These are phyloP conservation scores for Quambalaria eucalypti DNA, from an alignment of 1,284 basidiomycete species.

Conservation along the genomic window DNA sequence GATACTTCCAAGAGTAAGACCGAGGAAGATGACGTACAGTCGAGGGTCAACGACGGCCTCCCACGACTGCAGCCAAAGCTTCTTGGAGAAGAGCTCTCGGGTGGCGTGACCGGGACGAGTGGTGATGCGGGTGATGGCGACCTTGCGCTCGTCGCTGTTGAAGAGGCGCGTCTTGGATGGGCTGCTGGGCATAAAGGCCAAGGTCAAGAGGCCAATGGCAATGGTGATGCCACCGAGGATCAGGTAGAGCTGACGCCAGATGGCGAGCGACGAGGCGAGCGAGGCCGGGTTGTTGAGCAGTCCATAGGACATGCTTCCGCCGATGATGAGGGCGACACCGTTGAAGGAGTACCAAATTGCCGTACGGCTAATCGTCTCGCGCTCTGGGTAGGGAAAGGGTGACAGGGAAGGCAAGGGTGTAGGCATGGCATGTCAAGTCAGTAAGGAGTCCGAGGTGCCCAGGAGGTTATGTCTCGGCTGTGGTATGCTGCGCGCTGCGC, in stretches of 20 bases:
- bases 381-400: conserved; percentile 24
- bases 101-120: too few relatives aligned
- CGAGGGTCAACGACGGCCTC: background rate
- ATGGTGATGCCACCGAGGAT: conserved; percentile 33
- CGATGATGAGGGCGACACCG: conserved; percentile 36
- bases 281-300: conserved; percentile 19
- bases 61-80: background rate
- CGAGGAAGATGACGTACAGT: background rate
- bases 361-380: conserved; percentile 25
- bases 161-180: background rate
- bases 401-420: background rate
- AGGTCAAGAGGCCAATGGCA: conserved; percentile 13
- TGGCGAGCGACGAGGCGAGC: conserved; percentile 8
- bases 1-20: background rate
- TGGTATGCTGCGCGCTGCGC: too few relatives aligned
- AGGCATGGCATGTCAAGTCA: too few relatives aligned
- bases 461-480: too few relatives aligned
- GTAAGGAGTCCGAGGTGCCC: too few relatives aligned
- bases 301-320: conserved; percentile 30
- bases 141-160: background rate
- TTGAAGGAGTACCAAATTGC: conserved; percentile 35
- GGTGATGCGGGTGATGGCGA: background rate
- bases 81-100: background rate
- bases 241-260: conserved; percentile 37
- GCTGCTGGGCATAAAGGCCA: background rate